Percentiles rank a stretch among this genome's conserved stretches.
phyloP scores from a whole-genome alignment of 2,329 filamentous ascomycete species.

The Fusarium hostae region DNA sequence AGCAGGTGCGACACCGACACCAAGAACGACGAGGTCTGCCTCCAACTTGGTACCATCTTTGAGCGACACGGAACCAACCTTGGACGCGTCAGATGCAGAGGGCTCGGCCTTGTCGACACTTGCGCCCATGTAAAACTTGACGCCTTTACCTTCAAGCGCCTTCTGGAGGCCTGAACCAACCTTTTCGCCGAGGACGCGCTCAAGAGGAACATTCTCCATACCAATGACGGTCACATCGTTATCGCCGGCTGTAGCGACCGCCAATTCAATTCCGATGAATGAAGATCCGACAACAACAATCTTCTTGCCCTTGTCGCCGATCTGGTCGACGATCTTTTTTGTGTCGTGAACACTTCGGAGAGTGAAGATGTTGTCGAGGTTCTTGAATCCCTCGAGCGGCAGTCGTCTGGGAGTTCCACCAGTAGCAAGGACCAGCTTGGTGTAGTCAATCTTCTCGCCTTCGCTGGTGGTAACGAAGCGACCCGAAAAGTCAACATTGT shows the following conservation, averaged over 20 bases:
- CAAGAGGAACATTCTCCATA: slow-evolving; percentile 86
- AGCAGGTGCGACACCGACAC: slow-evolving; percentile 87
- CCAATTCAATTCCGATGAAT: slow-evolving; percentile 99
- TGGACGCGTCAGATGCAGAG: slow-evolving; percentile 71
- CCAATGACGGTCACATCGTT: slow-evolving; percentile 90
- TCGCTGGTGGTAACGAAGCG: slow-evolving; percentile 81
- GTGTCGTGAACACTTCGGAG: slow-evolving; percentile 82
- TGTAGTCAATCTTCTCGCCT: slow-evolving; percentile 79
- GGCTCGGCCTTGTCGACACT: slow-evolving; percentile 85
- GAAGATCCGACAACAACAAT: slow-evolving; percentile 91
- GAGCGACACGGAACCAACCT: slow-evolving; percentile 82
- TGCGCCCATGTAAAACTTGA: slow-evolving; percentile 87
- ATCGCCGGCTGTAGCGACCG: slow-evolving; percentile 80
- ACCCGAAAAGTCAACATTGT: slow-evolving; percentile 76
- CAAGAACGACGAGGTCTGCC: slow-evolving; percentile 90
- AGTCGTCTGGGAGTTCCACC: slow-evolving; percentile 82
- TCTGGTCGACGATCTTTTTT: slow-evolving; percentile 79
- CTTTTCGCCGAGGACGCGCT: slow-evolving; percentile 83
- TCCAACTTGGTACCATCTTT: slow-evolving; percentile 87
- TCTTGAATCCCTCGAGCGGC: slow-evolving; percentile 86
- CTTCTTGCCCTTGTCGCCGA: slow-evolving; percentile 88
- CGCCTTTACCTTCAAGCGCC: slow-evolving; percentile 82
- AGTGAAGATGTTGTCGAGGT: slow-evolving; percentile 86
- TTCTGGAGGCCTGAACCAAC: slow-evolving; percentile 85
- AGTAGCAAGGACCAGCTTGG: slow-evolving; percentile 89